Conservation (phyloP, 2,329 filamentous ascomycete genomes). For the Penicillium capsulatum region DNA sequence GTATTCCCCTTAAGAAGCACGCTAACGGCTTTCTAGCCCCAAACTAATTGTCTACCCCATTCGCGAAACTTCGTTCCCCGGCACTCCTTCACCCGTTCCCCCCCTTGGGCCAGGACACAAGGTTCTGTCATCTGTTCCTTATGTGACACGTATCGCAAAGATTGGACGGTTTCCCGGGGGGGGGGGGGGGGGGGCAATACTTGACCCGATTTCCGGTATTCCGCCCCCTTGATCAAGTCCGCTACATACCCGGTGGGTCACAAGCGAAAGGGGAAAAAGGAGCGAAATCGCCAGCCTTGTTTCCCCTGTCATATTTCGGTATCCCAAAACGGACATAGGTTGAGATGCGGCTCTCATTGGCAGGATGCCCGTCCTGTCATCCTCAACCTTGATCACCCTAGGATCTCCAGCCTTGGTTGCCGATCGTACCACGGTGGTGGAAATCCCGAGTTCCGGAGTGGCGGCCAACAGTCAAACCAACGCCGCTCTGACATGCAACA, state of each 20-base stretch:
- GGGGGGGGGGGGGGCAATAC: too few relatives aligned
- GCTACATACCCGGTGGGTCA: too few relatives aligned
- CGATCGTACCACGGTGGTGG: conserved; percentile 11
- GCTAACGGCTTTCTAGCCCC: too few relatives aligned
- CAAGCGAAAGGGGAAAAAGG: background rate
- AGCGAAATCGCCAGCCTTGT: background rate
- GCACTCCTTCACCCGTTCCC: too few relatives aligned
- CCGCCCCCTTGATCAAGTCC: too few relatives aligned
- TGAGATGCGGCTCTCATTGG: conserved; percentile 7
- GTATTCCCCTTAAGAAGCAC: too few relatives aligned
- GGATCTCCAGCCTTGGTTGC: conserved; percentile 8
- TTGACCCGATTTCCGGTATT: conserved; percentile 11
- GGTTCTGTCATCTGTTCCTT: conserved; percentile 16
- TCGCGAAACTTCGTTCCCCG: too few relatives aligned
- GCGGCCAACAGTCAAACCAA: conserved; percentile 4
- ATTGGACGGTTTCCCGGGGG: conserved; percentile 16
- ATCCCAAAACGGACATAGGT: background rate
- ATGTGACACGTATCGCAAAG: conserved; percentile 20
- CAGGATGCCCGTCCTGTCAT: conserved; percentile 8
- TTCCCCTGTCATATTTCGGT: background rate
- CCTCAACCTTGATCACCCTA: conserved; percentile 10
- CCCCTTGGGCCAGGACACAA: conserved; percentile 20
- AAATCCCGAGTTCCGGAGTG: conserved; percentile 5
- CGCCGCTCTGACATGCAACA: conserved; percentile 5
- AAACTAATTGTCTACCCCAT: too few relatives aligned